A percentile compares a stretch with the other conserved stretches of the same genome.
phyloP scores from a whole-genome alignment of 805 yeast species.

The Saccharomycopsis sp. region DNA sequence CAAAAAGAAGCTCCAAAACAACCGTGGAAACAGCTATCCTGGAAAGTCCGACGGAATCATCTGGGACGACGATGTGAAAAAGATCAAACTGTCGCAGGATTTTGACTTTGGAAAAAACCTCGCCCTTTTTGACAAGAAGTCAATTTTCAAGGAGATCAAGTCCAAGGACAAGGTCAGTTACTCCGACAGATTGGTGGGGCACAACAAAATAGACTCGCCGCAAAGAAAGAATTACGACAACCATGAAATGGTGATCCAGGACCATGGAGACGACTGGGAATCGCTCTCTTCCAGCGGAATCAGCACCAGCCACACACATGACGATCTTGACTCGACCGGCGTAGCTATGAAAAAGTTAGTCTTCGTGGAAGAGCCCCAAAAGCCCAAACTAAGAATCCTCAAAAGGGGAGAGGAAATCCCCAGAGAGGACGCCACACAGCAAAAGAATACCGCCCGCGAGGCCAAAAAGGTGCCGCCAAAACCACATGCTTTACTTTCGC shows the following conservation, averaged over 20 bases:
- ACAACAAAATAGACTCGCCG: slow-evolving; percentile 45
- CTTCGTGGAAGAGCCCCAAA: slow-evolving; percentile 8
- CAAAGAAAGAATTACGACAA: slow-evolving; percentile 48
- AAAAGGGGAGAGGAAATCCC: slow-evolving; percentile 23
- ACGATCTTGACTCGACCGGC: not conserved
- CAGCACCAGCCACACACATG: slow-evolving; percentile 18
- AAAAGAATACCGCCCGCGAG: not conserved
- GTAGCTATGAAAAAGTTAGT: not conserved
- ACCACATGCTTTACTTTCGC: slow-evolving; percentile 20
- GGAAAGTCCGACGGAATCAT: slow-evolving; percentile 29
- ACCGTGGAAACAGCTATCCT: slow-evolving; percentile 1
- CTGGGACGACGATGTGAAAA: slow-evolving; percentile 46
- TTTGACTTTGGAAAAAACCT: slow-evolving; percentile 83
- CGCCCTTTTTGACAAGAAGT: slow-evolving; percentile 71
- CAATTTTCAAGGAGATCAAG: slow-evolving; percentile 72
- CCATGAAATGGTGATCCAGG: slow-evolving; percentile 67
- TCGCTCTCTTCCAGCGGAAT: slow-evolving; percentile 14
- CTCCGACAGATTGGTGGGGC: slow-evolving; percentile 62
- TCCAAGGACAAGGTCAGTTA: slow-evolving; percentile 55
- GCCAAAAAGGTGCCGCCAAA: slow-evolving; percentile 7
- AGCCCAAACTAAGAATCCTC: slow-evolving; percentile 2
- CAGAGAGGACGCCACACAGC: slow-evolving; percentile 22
- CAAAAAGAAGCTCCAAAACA: slow-evolving; percentile 16
- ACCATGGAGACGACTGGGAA: slow-evolving; percentile 50
- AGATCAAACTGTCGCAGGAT: slow-evolving; percentile 48